Percentiles rank a stretch among this genome's conserved stretches.
phyloP scores from a whole-genome alignment of 2,329 filamentous ascomycete species.

The Ceratocystiopsis minuta region DNA sequence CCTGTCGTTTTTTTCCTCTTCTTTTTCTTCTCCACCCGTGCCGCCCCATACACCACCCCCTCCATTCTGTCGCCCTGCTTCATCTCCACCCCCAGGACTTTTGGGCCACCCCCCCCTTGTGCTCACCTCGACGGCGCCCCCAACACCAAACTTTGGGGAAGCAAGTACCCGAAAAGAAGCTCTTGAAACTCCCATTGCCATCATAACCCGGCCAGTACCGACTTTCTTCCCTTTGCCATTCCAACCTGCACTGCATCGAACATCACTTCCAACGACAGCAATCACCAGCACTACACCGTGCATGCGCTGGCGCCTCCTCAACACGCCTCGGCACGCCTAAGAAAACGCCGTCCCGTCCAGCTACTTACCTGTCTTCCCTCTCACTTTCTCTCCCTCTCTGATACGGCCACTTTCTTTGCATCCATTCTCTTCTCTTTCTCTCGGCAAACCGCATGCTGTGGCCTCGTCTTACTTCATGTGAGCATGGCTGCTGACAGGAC shows the following conservation, averaged over 20 bases:
- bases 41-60: too few species aligned
- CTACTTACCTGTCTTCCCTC: too few species aligned
- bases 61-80: too few species aligned
- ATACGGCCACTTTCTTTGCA: too few species aligned
- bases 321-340: too few species aligned
- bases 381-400: too few species aligned
- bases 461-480: neutral
- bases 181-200: too few species aligned
- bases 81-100: neutral
- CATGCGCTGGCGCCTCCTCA: too few species aligned
- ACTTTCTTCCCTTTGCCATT: neutral
- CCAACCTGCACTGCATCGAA: too few species aligned
- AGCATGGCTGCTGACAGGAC: conserved; percentile 3
- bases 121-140: neutral
- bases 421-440: neutral
- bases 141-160: conserved; percentile 3
- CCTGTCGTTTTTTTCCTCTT: neutral
- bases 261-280: too few species aligned
- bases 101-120: neutral
- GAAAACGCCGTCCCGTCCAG: too few species aligned
- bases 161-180: conserved; percentile 1
- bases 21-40: neutral
- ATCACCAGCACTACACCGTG: too few species aligned
- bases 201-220: neutral
- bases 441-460: neutral